A percentile compares a stretch with the other conserved stretches of the same genome.
Evolutionary conservation across 73 alveolate genomes (phyloP).

Genomic region (Breviolum minutum): DNA sequence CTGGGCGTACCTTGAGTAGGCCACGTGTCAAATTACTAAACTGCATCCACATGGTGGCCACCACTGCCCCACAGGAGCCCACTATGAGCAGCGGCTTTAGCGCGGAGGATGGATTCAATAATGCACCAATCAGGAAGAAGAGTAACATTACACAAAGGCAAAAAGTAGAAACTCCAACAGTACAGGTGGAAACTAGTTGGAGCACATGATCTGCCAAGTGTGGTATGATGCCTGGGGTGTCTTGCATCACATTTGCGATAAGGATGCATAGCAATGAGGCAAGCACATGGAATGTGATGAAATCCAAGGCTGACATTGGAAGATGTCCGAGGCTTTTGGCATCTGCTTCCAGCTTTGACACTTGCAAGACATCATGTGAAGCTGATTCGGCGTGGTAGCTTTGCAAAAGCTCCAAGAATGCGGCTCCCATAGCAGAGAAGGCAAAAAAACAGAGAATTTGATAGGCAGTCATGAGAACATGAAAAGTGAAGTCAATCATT

Average conservation of each 20-base stretch:
- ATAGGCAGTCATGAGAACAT: neutral
- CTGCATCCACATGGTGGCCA: conserved; percentile 51
- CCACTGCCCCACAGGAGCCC: conserved; percentile 22
- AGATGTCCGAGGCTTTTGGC: neutral
- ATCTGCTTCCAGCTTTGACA: neutral
- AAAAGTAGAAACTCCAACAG: neutral
- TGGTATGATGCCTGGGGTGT: conserved; percentile 14
- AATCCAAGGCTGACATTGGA: neutral
- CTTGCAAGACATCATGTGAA: neutral
- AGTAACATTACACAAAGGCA: neutral
- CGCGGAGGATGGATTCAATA: conserved; percentile 11
- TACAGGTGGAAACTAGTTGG: neutral
- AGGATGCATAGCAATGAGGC: neutral
- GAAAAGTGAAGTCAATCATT: neutral
- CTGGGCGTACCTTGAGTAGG: neutral
- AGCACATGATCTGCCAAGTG: conserved; percentile 9
- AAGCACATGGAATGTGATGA: neutral
- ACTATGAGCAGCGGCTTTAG: conserved; percentile 28
- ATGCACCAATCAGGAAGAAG: conserved; percentile 34
- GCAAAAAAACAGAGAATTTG: conserved; percentile 29
- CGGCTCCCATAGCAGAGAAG: neutral
- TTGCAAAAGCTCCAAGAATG: neutral
- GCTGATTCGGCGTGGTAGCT: conserved; percentile 13
- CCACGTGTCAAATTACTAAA: conserved; percentile 20
- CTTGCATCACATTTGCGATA: neutral